These are phyloP conservation scores for Vicia faba DNA, from an alignment of 306 rosid genomes.

Conservation along the genomic window DNA sequence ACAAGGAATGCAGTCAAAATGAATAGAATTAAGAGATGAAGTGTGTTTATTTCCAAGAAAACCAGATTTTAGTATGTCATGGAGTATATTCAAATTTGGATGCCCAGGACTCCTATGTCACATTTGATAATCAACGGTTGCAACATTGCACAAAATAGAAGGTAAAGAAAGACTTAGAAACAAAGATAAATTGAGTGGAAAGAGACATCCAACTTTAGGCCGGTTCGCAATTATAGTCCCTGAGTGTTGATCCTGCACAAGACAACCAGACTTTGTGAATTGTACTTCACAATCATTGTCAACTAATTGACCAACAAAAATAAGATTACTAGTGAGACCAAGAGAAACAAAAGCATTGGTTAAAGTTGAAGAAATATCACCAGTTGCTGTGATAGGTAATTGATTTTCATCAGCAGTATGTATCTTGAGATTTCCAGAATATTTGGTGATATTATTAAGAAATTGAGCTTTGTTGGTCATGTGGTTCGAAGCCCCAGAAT, in stretches of 20 bases:
- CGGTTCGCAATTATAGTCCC: neutral
- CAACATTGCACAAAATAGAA: neutral
- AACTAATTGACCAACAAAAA: no score
- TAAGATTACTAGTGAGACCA: no score
- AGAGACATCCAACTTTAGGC: conserved; percentile 8
- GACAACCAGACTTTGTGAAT: neutral
- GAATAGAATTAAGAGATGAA: no score
- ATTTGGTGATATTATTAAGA: neutral
- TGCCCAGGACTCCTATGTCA: no score
- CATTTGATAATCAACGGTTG: neutral
- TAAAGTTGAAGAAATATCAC: neutral
- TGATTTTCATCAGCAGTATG: neutral
- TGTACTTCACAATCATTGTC: no score
- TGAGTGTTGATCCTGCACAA: conserved; percentile 1
- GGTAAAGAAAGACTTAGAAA: neutral
- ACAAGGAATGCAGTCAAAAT: no score
- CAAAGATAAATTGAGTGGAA: neutral
- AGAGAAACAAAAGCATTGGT: neutral
- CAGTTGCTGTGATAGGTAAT: neutral
- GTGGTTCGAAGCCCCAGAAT: neutral
- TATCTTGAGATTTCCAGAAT: neutral
- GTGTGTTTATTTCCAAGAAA: no score
- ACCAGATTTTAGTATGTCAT: no score
- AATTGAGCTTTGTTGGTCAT: neutral
- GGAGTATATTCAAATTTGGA: no score